Base-by-base conservation (phyloP, 768 basidiomycete genomes). In the Auricularia sp. region DNA sequence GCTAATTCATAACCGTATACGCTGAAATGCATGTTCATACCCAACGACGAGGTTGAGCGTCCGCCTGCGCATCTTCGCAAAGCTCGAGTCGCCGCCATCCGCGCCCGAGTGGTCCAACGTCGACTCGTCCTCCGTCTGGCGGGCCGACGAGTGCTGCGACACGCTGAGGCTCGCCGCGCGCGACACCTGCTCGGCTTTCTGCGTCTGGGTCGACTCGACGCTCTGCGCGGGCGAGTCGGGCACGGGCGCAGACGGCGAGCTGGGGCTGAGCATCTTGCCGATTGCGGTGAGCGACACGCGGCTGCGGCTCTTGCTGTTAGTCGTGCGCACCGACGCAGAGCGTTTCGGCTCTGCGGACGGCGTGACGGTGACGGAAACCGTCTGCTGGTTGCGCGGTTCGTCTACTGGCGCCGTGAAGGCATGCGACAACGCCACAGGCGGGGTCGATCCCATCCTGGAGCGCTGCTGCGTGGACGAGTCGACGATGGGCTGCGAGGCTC, bases 241-340 rank as follows among this genome's bases (percentile, higher is more conserved):
- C 39, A 42, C 39, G 39, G 39, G 39, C 39, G 39, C 39, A 8
- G 61, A 62, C 47, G 47, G 47, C 47, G 47, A 51, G 18, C 18
- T 18, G 16, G 47, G 47, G 36, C 82, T 82, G 63, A 92, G 87
- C 63, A 93, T 82, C 76, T 89, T 91, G 62, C 84, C 83, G 2
- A 93, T 78, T 10, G 87, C 88, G 77, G 92, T 91, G 68, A 91
- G 76, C 3, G 90, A 90, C 66, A 89, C 76, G 8, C 88, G 88
- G 68, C 85, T 85, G 65, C 81, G 79, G 67, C 87, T 84, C 29
- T 86, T 81, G 64, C 81, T 79, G 43, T 77, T 73, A 1, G 34
- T 12, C 1, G 56, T 59, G 23, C 56, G 56, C 21, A 59, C 56
- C 1, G 29, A 33, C 14, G 21, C 29, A 4, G 56, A 59, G 6